phyloP scores from a whole-genome alignment of 1,284 basidiomycete species.

The Cryptococcus sp. region DNA sequence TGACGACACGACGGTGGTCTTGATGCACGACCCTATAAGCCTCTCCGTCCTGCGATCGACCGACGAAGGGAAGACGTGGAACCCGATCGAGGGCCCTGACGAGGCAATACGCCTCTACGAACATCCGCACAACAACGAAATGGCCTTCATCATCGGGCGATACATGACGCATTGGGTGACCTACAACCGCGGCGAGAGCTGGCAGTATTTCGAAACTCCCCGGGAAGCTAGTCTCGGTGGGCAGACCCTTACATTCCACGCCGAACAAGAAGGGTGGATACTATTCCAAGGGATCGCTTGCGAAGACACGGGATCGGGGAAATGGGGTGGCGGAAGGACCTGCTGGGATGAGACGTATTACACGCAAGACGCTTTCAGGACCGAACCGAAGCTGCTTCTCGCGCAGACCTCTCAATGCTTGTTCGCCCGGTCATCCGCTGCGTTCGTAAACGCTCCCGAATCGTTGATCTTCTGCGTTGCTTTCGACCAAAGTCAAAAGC shows the following conservation, averaged over 20 bases:
- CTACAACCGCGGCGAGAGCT: conserved; percentile 77
- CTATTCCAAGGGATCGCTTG: conserved; percentile 82
- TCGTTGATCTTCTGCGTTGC: conserved; percentile 84
- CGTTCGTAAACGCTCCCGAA: conserved; percentile 71
- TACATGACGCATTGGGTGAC: conserved; percentile 78
- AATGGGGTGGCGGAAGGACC: conserved; percentile 58
- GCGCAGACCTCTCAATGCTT: conserved; percentile 72
- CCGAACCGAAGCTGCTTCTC: conserved; percentile 63
- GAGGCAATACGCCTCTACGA: conserved; percentile 72
- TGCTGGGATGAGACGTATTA: conserved; percentile 89
- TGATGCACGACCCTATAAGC: conserved; percentile 76
- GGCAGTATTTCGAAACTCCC: conserved; percentile 76
- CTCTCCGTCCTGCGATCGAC: conserved; percentile 74
- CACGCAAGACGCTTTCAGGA: conserved; percentile 76
- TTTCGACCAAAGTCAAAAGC: conserved; percentile 64
- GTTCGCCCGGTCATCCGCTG: conserved; percentile 79
- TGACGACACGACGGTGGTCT: conserved; percentile 82
- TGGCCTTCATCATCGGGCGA: conserved; percentile 80
- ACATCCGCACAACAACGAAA: conserved; percentile 80
- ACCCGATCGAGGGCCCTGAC: conserved; percentile 64
- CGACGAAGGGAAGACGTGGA: conserved; percentile 90
- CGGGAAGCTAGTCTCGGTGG: conserved; percentile 63
- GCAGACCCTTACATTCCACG: conserved; percentile 79
- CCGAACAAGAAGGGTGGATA: conserved; percentile 71
- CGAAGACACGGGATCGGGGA: conserved; percentile 59